These are phyloP conservation scores for Auriculariales sp. DNA, from an alignment of 768 basidiomycete species.

Conservation along the genomic window DNA sequence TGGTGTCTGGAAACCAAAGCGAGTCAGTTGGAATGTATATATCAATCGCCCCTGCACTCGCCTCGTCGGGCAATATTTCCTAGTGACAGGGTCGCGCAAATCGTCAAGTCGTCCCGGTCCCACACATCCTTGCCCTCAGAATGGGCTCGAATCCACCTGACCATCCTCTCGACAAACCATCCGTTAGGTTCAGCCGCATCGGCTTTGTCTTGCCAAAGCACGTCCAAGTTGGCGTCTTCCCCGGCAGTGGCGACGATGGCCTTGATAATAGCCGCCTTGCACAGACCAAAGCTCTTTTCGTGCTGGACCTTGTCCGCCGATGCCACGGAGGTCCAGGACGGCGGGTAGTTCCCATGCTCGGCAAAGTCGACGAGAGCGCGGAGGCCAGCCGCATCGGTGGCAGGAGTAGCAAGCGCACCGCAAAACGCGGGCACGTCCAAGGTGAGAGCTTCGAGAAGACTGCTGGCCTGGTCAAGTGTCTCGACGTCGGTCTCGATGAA, in stretches of 20 bases:
- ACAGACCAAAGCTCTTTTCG: slow-evolving; percentile 62
- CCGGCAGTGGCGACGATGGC: slow-evolving; percentile 76
- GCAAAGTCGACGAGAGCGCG: slow-evolving; percentile 56
- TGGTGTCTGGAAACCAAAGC: slow-evolving; percentile 8
- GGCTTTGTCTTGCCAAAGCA: slow-evolving; percentile 52
- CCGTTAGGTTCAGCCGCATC: slow-evolving; percentile 47
- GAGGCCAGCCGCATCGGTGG: slow-evolving; percentile 34
- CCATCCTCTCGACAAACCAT: slow-evolving; percentile 56
- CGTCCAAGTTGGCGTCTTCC: slow-evolving; percentile 62
- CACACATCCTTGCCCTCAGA: slow-evolving; percentile 21
- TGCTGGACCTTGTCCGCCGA: slow-evolving; percentile 35
- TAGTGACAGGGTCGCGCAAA: slow-evolving; percentile 69
- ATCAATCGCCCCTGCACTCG: slow-evolving; percentile 16
- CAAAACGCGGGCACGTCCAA: slow-evolving; percentile 69
- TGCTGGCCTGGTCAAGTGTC: slow-evolving; percentile 58
- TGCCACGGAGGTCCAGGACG: slow-evolving; percentile 39
- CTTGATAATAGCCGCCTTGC: slow-evolving; percentile 78
- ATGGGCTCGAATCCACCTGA: slow-evolving; percentile 56
- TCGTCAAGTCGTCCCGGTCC: slow-evolving; percentile 52
- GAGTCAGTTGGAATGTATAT: slow-evolving; percentile 12
- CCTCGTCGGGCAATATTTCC: slow-evolving; percentile 74
- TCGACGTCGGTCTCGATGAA: slow-evolving; percentile 41
- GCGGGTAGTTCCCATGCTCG: slow-evolving; percentile 53
- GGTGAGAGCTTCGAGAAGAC: slow-evolving; percentile 59
- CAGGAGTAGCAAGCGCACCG: slow-evolving; percentile 39